Base-by-base conservation (phyloP, 495 filamentous ascomycete genomes). In the Saxispiralis lemnorum region DNA sequence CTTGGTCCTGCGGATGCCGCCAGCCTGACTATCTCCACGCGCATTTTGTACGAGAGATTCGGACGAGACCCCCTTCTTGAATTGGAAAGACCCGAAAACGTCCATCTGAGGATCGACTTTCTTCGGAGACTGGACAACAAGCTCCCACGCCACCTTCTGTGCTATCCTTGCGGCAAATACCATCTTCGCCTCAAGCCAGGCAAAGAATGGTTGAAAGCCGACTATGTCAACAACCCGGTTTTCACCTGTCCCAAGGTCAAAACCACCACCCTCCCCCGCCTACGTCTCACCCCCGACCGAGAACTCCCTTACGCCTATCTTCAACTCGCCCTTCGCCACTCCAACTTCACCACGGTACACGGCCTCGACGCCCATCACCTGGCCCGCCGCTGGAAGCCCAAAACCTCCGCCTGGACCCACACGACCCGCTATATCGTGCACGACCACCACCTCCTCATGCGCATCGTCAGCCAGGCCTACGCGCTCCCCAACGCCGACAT, bases 131-230 rank as follows among this genome's bases (percentile, higher is more conserved):
- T 75, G 39, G 70, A 75, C 46, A 46, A 47, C 13, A 44, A 56
- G 2, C 55, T 68, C 10, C 72, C 72, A 0, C 51, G 62, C 31
- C 69, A 75, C 43, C 61, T 77, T 17, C 61, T 75, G 31, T 77
- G 73, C 55, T 68, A 70, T 52, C 64, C 66, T n/a, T 77, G 73
- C 48, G 61, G 43, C 2, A 43, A 43, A 18, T 77, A 64, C 51
- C 73, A 77, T 53, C 55, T 53, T 4, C 64, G 73, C 43, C 67
- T 58, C 0, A 56, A 66, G 16, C 57, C 56, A 31, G 71, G 71
- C 38, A 33, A 59, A 38, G 73, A 77, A 51, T 59, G 59, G 7
- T 49, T 77, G 13, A 66, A 64, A 44, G 62, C 65, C 1, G 56
- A 64, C 14, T 56, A 61, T 34, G 59, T 68, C 15, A 31, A 67